Conservation (phyloP, 768 basidiomycete species). For the Leccinum pellstonianum region DNA sequence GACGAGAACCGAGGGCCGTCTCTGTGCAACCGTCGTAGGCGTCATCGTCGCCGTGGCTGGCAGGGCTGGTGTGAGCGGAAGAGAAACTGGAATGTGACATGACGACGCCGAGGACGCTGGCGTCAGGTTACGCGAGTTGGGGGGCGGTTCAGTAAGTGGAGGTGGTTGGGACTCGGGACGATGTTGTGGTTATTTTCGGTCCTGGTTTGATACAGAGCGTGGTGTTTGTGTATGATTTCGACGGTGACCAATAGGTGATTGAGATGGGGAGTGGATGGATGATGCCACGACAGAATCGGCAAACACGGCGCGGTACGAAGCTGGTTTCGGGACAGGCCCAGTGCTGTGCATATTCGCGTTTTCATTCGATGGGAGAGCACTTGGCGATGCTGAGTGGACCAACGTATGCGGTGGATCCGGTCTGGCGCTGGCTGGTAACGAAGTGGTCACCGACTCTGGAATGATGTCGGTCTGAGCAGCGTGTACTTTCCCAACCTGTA, state of each 20-base stretch:
- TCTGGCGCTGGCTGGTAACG: constrained; percentile 20
- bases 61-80: constrained; percentile 33
- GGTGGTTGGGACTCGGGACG: constrained; percentile 16
- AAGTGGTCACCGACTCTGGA: constrained; percentile 35
- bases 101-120: constrained; percentile 58
- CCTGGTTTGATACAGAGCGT: constrained; percentile 22
- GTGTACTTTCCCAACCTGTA: constrained; percentile 52
- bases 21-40: constrained; percentile 42
- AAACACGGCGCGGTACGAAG: constrained; percentile 25
- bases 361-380: constrained; percentile 34
- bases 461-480: constrained; percentile 56
- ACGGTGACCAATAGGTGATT: constrained; percentile 16
- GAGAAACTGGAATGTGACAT: constrained; percentile 38
- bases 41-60: constrained; percentile 41
- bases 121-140: constrained; percentile 48
- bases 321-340: constrained; percentile 18
- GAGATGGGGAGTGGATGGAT: constrained; percentile 24
- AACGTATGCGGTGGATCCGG: constrained; percentile 28
- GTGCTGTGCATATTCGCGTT: constrained; percentile 6
- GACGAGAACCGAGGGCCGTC: constrained; percentile 40
- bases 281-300: constrained; percentile 25
- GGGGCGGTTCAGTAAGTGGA: constrained; percentile 27
- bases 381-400: constrained; percentile 42
- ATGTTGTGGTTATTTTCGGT: constrained; percentile 24
- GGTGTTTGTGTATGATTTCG: constrained; percentile 8